Evolutionary conservation across 306 rosid genomes (phyloP).

Genomic region (Prunus salicina): DNA sequence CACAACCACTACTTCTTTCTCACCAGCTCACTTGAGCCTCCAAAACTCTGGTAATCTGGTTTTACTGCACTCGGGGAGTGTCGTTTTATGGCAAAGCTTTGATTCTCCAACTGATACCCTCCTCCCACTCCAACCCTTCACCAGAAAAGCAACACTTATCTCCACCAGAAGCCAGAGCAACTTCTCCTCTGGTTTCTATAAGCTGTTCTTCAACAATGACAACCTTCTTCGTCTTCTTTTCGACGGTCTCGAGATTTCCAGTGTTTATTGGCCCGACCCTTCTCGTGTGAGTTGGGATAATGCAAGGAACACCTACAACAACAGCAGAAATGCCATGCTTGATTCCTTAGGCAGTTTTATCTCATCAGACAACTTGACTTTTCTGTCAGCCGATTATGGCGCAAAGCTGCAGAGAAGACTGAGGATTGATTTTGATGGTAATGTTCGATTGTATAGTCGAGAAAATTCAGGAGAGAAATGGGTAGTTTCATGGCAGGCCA

Average conservation of each 20-base stretch:
- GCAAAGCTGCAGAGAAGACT: slow-evolving; percentile 33
- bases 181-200: slow-evolving; percentile 48
- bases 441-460: slow-evolving; percentile 47
- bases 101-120: slow-evolving; percentile 51
- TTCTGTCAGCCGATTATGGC: slow-evolving; percentile 41
- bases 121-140: slow-evolving; percentile 41
- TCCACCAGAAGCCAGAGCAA: slow-evolving; percentile 49
- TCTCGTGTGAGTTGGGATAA: slow-evolving; percentile 32
- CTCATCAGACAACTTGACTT: slow-evolving; percentile 44
- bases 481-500: slow-evolving; percentile 51
- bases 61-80: not conserved
- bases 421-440: slow-evolving; percentile 51
- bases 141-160: slow-evolving; percentile 29
- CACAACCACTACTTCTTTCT: slow-evolving; percentile 27
- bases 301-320: slow-evolving; percentile 41
- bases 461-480: slow-evolving; percentile 22
- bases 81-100: slow-evolving; percentile 48
- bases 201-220: slow-evolving; percentile 40
- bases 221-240: slow-evolving; percentile 51
- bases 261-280: slow-evolving; percentile 56
- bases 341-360: slow-evolving; percentile 41
- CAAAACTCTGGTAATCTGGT: slow-evolving; percentile 40
- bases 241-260: slow-evolving; percentile 46
- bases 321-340: slow-evolving; percentile 37
- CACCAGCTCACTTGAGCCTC: slow-evolving; percentile 17